These are phyloP conservation scores for Aristolochia contorta DNA, from an alignment of 164 flowering plant genomes.

Conservation along the genomic window DNA sequence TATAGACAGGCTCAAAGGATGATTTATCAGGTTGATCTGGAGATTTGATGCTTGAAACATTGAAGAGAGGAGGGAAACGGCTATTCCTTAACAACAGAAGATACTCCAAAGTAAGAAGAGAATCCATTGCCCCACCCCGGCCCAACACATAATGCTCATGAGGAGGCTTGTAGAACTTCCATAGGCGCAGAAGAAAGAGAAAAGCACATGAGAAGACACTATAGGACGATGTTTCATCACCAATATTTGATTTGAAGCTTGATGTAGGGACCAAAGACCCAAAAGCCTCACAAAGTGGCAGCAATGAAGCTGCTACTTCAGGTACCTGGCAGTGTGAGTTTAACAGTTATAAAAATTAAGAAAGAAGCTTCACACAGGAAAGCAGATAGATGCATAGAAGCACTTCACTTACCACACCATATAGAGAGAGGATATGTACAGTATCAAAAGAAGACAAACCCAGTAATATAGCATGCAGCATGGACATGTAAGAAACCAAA, in stretches of 20 bases:
- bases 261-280: constrained; percentile 59
- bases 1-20: constrained; percentile 38
- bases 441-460: constrained; percentile 62
- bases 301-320: constrained; percentile 72
- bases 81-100: constrained; percentile 57
- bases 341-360: not conserved
- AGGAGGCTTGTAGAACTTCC: constrained; percentile 86
- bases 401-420: constrained; percentile 65
- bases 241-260: constrained; percentile 23
- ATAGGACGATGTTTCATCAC: constrained; percentile 50
- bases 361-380: not conserved
- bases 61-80: constrained; percentile 27
- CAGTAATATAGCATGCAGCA: constrained; percentile 55
- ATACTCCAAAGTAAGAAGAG: constrained; percentile 60
- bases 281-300: constrained; percentile 88
- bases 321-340: constrained; percentile 46
- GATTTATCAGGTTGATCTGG: constrained; percentile 18
- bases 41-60: constrained; percentile 5
- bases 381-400: not conserved
- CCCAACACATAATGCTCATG: constrained; percentile 45
- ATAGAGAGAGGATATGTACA: constrained; percentile 75
- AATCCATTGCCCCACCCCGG: constrained; percentile 31
- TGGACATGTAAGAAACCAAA: constrained; percentile 50
- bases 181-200: constrained; percentile 69
- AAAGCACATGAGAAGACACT: constrained; percentile 78